Percentiles rank a stretch among this genome's conserved stretches.
Evolutionary conservation across 2,329 filamentous ascomycete species (phyloP).

Genomic region (Fusarium heterosporum): DNA sequence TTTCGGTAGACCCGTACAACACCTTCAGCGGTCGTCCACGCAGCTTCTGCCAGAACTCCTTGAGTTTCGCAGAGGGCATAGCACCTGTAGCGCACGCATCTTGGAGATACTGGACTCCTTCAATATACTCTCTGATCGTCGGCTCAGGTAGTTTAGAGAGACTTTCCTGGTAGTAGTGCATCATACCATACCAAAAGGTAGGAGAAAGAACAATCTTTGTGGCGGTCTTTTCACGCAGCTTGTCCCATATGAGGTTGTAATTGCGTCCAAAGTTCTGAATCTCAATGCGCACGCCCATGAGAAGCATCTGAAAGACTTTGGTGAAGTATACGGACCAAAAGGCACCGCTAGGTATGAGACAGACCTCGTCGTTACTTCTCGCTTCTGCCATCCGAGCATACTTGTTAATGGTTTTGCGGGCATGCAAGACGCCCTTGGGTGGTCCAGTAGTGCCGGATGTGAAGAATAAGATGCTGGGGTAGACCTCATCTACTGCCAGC

Average conservation of each 20-base stretch:
- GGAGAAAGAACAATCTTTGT: conserved; percentile 18
- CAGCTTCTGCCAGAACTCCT: not conserved
- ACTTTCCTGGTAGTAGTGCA: conserved; percentile 13
- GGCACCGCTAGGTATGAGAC: conserved; percentile 20
- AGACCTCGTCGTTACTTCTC: conserved; percentile 13
- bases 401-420: conserved; percentile 14
- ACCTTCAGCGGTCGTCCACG: not conserved
- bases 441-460: conserved; percentile 15
- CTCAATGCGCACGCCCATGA: conserved; percentile 14
- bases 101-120: not conserved
- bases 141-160: not conserved
- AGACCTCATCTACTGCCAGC: not conserved
- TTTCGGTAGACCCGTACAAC: not conserved
- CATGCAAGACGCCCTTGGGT: conserved; percentile 14
- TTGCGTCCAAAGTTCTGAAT: conserved; percentile 23
- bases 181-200: conserved; percentile 27
- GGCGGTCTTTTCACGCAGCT: conserved; percentile 4
- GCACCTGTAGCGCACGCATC: not conserved
- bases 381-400: conserved; percentile 18
- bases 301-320: conserved; percentile 16
- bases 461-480: conserved; percentile 4
- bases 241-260: conserved; percentile 25
- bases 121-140: not conserved
- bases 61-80: not conserved
- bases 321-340: conserved; percentile 25